Evolutionary conservation across 2,329 filamentous ascomycete species (phyloP).

Genomic region (Elsinoe australis): DNA sequence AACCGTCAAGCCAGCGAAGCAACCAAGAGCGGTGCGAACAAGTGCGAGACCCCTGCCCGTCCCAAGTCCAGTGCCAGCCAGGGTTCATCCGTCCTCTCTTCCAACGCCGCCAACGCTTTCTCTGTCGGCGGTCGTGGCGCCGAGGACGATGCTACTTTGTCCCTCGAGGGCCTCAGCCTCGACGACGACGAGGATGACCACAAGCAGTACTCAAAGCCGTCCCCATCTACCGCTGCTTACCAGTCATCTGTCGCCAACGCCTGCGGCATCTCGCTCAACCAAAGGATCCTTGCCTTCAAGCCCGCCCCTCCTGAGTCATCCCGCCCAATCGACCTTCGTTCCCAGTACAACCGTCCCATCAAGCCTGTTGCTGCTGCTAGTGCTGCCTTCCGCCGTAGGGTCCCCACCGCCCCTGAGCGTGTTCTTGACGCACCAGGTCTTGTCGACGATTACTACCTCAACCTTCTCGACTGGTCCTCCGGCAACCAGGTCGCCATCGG

Average conservation of each 20-base stretch:
- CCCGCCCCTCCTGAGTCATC: conserved; percentile 95
- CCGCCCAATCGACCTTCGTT: conserved; percentile 92
- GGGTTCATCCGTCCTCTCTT: conserved; percentile 65
- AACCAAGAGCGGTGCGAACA: conserved; percentile 74
- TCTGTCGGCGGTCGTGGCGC: conserved; percentile 53
- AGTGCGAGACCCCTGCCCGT: conserved; percentile 68
- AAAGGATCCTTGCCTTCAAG: conserved; percentile 96
- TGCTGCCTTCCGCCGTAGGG: conserved; percentile 82
- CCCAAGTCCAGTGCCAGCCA: conserved; percentile 65
- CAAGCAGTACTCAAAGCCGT: conserved; percentile 64
- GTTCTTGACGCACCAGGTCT: conserved; percentile 93
- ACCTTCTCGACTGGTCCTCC: conserved; percentile 96
- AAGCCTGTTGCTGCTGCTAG: conserved; percentile 66
- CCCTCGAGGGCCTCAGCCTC: conserved; percentile 71
- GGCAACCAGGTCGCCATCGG: conserved; percentile 97
- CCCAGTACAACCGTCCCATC: conserved; percentile 95
- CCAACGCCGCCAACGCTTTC: conserved; percentile 59
- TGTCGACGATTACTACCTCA: conserved; percentile 98
- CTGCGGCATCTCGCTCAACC: conserved; percentile 87
- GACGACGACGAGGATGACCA: conserved; percentile 63
- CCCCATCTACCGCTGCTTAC: conserved; percentile 82
- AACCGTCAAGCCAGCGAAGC: conserved; percentile 87
- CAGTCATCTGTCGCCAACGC: conserved; percentile 84
- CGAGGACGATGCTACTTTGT: conserved; percentile 65
- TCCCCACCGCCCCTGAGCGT: conserved; percentile 89